Conservation (phyloP, 306 rosid species). For the Prunus mume region DNA sequence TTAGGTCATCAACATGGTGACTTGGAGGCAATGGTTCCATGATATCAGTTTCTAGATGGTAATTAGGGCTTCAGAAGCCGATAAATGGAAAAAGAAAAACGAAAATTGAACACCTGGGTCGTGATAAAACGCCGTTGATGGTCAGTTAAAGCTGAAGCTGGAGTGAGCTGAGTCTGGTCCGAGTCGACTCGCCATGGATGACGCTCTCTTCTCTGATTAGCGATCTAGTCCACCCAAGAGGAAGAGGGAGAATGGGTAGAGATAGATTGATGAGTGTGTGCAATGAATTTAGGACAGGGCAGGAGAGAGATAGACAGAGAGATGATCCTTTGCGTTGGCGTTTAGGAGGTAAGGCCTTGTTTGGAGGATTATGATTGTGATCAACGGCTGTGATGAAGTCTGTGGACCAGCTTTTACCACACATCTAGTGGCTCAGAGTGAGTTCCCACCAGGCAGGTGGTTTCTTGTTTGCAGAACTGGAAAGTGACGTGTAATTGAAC, state of each 20-base stretch:
- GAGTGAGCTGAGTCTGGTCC: constrained; percentile 13
- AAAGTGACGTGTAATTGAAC: background rate
- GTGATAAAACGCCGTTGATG: constrained; percentile 11
- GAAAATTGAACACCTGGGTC: constrained; percentile 42
- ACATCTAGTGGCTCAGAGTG: constrained; percentile 7
- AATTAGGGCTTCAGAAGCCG: constrained; percentile 16
- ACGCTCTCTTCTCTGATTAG: constrained; percentile 12
- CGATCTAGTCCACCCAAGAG: constrained; percentile 29
- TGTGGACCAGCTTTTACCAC: background rate
- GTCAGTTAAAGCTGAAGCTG: background rate
- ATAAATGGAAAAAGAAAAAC: constrained; percentile 5
- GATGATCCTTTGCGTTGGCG: background rate
- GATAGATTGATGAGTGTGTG: constrained; percentile 3
- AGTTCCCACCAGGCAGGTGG: background rate
- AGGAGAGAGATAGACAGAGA: background rate
- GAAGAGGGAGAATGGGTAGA: background rate
- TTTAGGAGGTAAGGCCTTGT: background rate
- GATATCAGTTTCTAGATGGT: background rate
- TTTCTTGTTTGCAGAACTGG: background rate
- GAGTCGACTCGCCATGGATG: constrained; percentile 26
- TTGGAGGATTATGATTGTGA: background rate
- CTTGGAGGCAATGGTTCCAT: background rate
- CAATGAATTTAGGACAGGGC: constrained; percentile 4
- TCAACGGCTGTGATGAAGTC: constrained; percentile 12
- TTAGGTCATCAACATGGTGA: constrained; percentile 1